Base-by-base conservation (phyloP, 116 monocot species). In the Trichopus zeylanicus region DNA sequence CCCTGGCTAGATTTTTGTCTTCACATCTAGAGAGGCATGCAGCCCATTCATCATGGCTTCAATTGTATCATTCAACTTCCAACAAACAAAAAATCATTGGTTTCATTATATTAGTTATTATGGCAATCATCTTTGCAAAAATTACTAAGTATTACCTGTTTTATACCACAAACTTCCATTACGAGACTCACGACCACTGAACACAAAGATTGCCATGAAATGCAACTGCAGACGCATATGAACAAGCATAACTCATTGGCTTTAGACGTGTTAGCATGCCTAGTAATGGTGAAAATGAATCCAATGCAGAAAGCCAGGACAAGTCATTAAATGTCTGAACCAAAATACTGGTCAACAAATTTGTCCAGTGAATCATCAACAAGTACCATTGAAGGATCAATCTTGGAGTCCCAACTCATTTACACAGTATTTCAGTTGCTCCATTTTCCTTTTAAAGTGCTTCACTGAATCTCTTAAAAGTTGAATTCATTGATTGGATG, bases 41-140 rank as follows among this genome's bases (percentile, higher is more conserved):
- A 22, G 37, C 69, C 89, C 89, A 94, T 51, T 78, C 64, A 55
- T 83, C 66, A 9, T 53, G 18, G 4, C 55, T 68, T 26, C 20
- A 37, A 31, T 83, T 69, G 48, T 94, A 94, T 26, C 75, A 78
- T 75, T 94, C 94, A 60, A 89, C 94, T 94, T 37, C 76, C 80
- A 27, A 38, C 8, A 28, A 18, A 53, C n/a, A 33, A 31, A 33
- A n/a, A 33, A 33, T 33, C 42, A 42, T 42, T 42, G n/a, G 18
- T 1, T 12, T 15, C 3, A 13, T 42, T 12, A 42, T 13, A 42
- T 42, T 1, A 12, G 42, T 42, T 16, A 13, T 42, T 3, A 42
- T 42, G 7, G 15, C 4, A 35, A 39, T 24, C 46, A 26, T 20
- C 19, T 26, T 9, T 11, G n/a, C 12, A 61, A 26, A 22, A 25